Base-by-base conservation (phyloP, 2,329 filamentous ascomycete genomes). In the Pseudogymnoascus sp. region DNA sequence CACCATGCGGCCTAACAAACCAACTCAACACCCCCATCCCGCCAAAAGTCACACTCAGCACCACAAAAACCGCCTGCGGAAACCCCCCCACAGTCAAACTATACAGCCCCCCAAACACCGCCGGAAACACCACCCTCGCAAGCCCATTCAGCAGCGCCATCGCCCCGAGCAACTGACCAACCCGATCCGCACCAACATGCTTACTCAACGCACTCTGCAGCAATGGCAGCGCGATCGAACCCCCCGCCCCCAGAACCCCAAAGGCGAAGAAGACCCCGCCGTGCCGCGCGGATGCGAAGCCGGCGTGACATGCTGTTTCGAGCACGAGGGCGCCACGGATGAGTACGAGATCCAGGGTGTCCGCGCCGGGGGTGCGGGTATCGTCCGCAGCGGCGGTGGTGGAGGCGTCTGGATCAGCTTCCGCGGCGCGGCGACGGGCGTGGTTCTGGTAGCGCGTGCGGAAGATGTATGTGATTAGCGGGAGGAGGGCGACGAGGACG, bases 161-260 rank as follows among this genome's bases (percentile, higher is more conserved):
- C 1, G 92, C 93, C 21, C 95, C 95, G 0, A 99, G 82, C n/a
- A 98, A 79, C 74, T 95, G 87, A 0, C 95, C 95, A 0, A 95
- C 88, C 57, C 85, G 84, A 67, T 95, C 90, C 0, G 86, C 81
- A 0, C 93, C 91, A 0, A 98, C 88, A 74, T 98, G 95, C 74
- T 97, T 98, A 19, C 92, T 97, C 61, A 97, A 79, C 0, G 89
- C 84, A 1, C 90, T 88, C 72, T 96, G 92, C 61, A 96, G 81
- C 0, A 90, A 95, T 1, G 95, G 93, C 37, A 88, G 89, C 0
- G 89, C 93, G 54, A 98, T 87, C 1, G 93, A 93, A 23, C 93
- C 93, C 41, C 96, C 77, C 0, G 91, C 83, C 1, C 91, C 88
- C 16, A 93, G 70, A 51, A 90, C 79, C 60, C 91, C 93, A 16